Base-by-base conservation (phyloP, 1,284 basidiomycete species). In the Cryptococcus depauperatus region DNA sequence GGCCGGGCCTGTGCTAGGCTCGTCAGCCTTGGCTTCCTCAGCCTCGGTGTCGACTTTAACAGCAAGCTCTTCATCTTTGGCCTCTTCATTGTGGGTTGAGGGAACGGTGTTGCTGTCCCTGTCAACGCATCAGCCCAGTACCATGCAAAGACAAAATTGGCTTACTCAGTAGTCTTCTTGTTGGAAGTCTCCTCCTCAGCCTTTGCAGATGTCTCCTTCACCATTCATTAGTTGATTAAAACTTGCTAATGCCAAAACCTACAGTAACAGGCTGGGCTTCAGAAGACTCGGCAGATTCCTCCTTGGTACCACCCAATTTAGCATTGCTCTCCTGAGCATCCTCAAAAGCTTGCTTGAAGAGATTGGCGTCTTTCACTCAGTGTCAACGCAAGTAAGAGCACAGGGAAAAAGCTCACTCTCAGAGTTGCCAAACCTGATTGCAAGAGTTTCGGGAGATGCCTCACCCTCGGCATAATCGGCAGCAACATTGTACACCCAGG, bases 401-500 rank as follows among this genome's bases (percentile, higher is more conserved):
- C 22, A 38, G 21, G 14, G 21, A 19, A 25, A 5, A 11, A 18
- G 76, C 89, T 72, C 61, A 95, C 91, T 92, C 25, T 98, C 95
- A 50, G 87, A 77, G 75, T 96, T 98, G 54, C 89, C 93, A 66
- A 99, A 98, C 51, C 95, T 85, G 67, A 99, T 97, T 39, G 95
- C 95, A 46, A 99, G 81, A 18, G 93, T 97, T 75, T 97, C 93
- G 19, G 90, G 73, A 35, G 84, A 84, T 18, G 92, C 80, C 47
- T 86, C 88, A 48, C 79, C 79, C 67, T 96, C 92, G 43, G 93
- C 82, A 66, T 88, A 90, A 71, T 99, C 95, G 35, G 93, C 95
- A 44, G 83, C 79, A 44, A 95, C 92, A 73, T 96, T 92, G 84
- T 85, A 98, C 32, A 99, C 95, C 95, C 95, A 98, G 61, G 90